Evolutionary conservation across 768 basidiomycete genomes (phyloP).

Genomic region (Lyophyllum semitale): DNA sequence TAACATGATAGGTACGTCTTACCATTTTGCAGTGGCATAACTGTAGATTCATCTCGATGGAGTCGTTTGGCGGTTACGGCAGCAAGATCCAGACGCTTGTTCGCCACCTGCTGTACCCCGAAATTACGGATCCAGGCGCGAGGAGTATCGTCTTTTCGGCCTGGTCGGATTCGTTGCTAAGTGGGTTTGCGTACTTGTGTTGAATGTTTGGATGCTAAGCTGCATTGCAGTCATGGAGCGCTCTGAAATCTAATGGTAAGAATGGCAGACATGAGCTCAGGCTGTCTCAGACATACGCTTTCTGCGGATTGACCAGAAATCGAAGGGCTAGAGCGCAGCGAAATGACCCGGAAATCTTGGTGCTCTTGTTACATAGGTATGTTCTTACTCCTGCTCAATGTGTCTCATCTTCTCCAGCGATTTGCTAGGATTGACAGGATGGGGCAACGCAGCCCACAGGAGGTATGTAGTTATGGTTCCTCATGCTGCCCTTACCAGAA

Average conservation of each 20-base stretch:
- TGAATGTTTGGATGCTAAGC: background rate
- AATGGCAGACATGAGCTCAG: constrained; percentile 5
- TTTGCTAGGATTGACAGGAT: constrained; percentile 89
- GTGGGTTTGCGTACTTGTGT: constrained; percentile 40
- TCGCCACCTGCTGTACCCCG: constrained; percentile 74
- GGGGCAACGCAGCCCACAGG: constrained; percentile 78
- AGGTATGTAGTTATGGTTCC: constrained; percentile 41
- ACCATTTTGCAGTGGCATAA: too few relatives aligned
- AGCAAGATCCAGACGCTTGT: constrained; percentile 80
- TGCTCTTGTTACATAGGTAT: constrained; percentile 82
- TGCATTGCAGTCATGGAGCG: constrained; percentile 69
- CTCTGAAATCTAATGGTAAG: constrained; percentile 61
- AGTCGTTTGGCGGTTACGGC: constrained; percentile 69
- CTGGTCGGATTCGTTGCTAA: constrained; percentile 84
- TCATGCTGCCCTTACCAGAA: background rate
- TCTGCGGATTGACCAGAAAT: constrained; percentile 72
- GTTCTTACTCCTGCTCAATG: constrained; percentile 14
- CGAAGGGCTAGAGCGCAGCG: constrained; percentile 58
- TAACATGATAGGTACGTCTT: too few relatives aligned
- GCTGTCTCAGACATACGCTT: constrained; percentile 55
- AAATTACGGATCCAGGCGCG: constrained; percentile 64
- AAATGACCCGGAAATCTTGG: constrained; percentile 69
- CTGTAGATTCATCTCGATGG: constrained; percentile 63
- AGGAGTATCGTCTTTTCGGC: constrained; percentile 91
- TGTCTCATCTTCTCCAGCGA: constrained; percentile 48